Percentiles rank a stretch among this genome's conserved stretches.
Evolutionary conservation across 768 basidiomycete genomes (phyloP).

Genomic region (Inosperma sp.): DNA sequence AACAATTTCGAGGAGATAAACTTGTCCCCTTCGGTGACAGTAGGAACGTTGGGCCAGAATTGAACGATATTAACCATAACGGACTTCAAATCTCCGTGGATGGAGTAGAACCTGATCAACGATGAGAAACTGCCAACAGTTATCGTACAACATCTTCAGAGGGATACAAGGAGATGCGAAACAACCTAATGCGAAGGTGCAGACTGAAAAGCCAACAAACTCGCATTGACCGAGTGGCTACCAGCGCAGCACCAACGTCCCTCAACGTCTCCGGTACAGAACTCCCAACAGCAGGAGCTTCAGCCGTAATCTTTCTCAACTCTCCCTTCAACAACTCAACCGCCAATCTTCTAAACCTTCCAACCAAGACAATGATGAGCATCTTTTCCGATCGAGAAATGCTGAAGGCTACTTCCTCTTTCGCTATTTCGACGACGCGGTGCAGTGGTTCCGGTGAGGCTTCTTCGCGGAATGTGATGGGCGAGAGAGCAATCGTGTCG

Average conservation of each 20-base stretch:
- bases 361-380: constrained; percentile 60
- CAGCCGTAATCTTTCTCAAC: constrained; percentile 44
- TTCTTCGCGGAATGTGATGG: constrained; percentile 57
- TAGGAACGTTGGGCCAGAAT: too few relatives aligned
- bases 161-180: too few relatives aligned
- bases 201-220: too few relatives aligned
- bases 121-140: too few relatives aligned
- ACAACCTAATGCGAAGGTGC: too few relatives aligned
- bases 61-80: too few relatives aligned
- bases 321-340: constrained; percentile 57
- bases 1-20: too few relatives aligned
- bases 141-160: too few relatives aligned
- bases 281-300: constrained; percentile 41
- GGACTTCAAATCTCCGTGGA: too few relatives aligned
- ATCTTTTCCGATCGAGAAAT: constrained; percentile 32
- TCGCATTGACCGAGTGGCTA: constrained; percentile 49
- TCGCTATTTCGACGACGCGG: constrained; percentile 43
- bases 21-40: too few relatives aligned
- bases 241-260: constrained; percentile 66
- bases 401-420: constrained; percentile 25
- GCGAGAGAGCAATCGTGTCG: constrained; percentile 44
- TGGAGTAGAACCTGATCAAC: too few relatives aligned
- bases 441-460: constrained; percentile 54
- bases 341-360: constrained; percentile 70
- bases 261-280: constrained; percentile 71